Evolutionary conservation across 257 asterid species (phyloP).

Genomic region (Rehmannia glutinosa): DNA sequence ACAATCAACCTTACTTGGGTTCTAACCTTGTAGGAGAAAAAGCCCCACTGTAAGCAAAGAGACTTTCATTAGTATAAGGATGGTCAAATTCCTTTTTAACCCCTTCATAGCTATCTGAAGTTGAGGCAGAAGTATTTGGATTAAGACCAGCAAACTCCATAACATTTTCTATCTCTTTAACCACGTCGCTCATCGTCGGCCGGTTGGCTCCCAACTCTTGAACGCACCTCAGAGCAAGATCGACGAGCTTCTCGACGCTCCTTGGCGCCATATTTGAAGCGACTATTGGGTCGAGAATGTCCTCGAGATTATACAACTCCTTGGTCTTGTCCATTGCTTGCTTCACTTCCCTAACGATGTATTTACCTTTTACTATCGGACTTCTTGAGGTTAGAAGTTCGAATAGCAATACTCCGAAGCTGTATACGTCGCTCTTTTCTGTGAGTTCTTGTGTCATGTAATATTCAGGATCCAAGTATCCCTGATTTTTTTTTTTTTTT

Average conservation of each 20-base stretch:
- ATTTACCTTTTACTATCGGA: slow-evolving; percentile 76
- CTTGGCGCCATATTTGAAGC: slow-evolving; percentile 37
- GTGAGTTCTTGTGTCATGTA: slow-evolving; percentile 86
- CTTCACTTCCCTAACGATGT: slow-evolving; percentile 69
- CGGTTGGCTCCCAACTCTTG: slow-evolving; percentile 48
- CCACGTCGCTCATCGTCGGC: slow-evolving; percentile 83
- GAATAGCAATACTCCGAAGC: slow-evolving; percentile 71
- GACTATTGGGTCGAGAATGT: slow-evolving; percentile 63
- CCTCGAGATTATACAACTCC: slow-evolving; percentile 58
- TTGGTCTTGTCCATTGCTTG: slow-evolving; percentile 55
- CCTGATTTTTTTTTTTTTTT: slow-evolving; percentile 42
- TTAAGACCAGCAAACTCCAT: slow-evolving; percentile 77
- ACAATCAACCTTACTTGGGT: slow-evolving; percentile 35
- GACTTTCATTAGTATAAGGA: slow-evolving; percentile 76
- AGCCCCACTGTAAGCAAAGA: slow-evolving; percentile 51
- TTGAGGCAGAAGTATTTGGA: slow-evolving; percentile 69
- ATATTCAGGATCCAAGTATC: slow-evolving; percentile 95
- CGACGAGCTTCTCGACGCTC: slow-evolving; percentile 67
- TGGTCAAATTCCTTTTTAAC: slow-evolving; percentile 37
- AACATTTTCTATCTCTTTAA: slow-evolving; percentile 66
- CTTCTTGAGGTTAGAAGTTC: slow-evolving; percentile 64
- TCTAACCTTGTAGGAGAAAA: slow-evolving; percentile 40
- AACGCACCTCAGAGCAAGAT: slow-evolving; percentile 65
- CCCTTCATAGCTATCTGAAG: slow-evolving; percentile 67
- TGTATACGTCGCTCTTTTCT: slow-evolving; percentile 89